A percentile compares a stretch with the other conserved stretches of the same genome.
These are phyloP conservation scores for Rhynchosporium agropyri DNA, from an alignment of 2,329 filamentous ascomycete species.

Conservation along the genomic window DNA sequence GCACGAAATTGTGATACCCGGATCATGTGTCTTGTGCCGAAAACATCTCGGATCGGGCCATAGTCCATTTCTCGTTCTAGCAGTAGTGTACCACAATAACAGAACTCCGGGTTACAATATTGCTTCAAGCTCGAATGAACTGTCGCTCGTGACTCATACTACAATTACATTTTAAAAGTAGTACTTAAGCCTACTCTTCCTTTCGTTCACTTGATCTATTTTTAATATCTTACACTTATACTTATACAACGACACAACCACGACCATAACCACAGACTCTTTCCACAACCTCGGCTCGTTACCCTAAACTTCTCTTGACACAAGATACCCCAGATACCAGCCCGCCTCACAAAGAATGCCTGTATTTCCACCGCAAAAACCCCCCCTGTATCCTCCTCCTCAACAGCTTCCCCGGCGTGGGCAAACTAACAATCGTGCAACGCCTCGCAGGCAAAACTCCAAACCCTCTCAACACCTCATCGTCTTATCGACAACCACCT, in stretches of 20 bases:
- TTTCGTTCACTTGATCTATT: not conserved
- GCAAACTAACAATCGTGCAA: not conserved
- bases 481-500: slow-evolving; percentile 11
- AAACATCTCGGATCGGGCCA: no score
- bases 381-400: not conserved
- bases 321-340: not conserved
- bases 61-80: no score
- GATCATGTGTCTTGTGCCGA: no score
- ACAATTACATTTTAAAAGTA: not conserved
- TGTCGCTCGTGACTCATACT: not conserved
- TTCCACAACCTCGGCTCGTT: no score
- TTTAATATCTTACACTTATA: no score
- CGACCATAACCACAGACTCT: no score
- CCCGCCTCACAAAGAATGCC: not conserved
- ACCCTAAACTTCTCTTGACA: not conserved
- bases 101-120: not conserved
- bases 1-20: no score
- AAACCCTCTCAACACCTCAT: not conserved
- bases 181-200: not conserved
- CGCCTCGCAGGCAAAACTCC: not conserved
- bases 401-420: not conserved
- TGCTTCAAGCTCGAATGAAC: not conserved
- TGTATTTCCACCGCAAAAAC: not conserved
- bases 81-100: not conserved
- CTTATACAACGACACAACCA: no score